These are phyloP conservation scores for Carex kokanica DNA, from an alignment of 176 grass and related monocot genomes.

Conservation along the genomic window DNA sequence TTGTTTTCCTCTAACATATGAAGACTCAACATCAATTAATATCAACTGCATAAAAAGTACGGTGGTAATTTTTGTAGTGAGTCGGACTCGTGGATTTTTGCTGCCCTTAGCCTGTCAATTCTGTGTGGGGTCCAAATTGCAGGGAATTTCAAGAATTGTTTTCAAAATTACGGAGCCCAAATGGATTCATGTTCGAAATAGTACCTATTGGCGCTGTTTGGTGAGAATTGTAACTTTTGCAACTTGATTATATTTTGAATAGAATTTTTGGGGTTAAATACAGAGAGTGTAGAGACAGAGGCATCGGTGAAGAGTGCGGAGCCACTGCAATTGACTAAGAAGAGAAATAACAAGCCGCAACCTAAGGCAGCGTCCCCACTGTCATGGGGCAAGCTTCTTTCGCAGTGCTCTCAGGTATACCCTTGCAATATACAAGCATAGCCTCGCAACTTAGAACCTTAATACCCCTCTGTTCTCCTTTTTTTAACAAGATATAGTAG, in stretches of 20 bases:
- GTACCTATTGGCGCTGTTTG: neutral
- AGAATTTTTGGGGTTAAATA: constrained; percentile 1
- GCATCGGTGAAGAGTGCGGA: constrained; percentile 39
- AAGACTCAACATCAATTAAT: no score
- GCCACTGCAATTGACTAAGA: constrained; percentile 25
- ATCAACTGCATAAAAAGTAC: neutral
- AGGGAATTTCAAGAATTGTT: neutral
- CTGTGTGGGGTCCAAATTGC: neutral
- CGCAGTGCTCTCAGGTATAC: constrained; percentile 47
- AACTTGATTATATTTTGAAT: neutral
- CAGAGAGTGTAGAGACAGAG: constrained; percentile 37
- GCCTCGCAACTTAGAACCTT: neutral
- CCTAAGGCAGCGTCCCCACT: neutral
- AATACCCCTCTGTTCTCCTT: neutral
- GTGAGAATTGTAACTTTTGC: constrained; percentile 26
- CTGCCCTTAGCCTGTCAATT: neutral
- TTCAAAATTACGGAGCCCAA: neutral
- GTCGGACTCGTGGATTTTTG: neutral
- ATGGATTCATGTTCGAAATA: neutral
- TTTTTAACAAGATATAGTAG: neutral
- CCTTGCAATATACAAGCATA: neutral
- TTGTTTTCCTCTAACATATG: neutral
- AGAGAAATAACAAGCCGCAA: constrained; percentile 33
- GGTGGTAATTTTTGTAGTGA: neutral
- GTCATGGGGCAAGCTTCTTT: constrained; percentile 67